Percentiles rank a stretch among this genome's conserved stretches.
phyloP scores from a whole-genome alignment of 345 rosid species.

The Eucalyptus melliodora region DNA sequence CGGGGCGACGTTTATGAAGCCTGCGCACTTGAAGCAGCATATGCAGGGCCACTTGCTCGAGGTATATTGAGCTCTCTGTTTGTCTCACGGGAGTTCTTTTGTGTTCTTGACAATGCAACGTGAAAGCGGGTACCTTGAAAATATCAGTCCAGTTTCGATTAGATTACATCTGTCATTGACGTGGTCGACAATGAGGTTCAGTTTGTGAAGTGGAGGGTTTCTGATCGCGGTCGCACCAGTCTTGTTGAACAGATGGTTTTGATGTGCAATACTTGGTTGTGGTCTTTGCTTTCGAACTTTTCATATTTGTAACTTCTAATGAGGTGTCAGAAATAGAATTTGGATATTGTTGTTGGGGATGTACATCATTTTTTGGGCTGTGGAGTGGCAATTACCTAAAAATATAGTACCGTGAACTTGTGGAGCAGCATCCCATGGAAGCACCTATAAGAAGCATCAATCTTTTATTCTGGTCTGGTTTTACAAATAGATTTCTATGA shows the following conservation, averaged over 20 bases:
- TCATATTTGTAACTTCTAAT: background rate
- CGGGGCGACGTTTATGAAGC: constrained; percentile 61
- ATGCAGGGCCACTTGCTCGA: constrained; percentile 68
- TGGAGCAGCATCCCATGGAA: background rate
- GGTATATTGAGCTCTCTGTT: constrained; percentile 29
- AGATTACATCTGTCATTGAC: background rate
- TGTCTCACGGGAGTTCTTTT: accelerated
- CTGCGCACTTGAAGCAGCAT: constrained; percentile 76
- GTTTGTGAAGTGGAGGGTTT: background rate
- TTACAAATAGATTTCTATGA: background rate
- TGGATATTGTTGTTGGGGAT: accelerated
- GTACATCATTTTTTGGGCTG: background rate
- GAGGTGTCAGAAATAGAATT: background rate
- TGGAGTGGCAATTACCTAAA: no score
- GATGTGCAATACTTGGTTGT: background rate
- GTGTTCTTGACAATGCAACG: background rate
- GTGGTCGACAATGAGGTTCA: background rate
- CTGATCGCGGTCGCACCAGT: background rate
- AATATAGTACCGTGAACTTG: no score
- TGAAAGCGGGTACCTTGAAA: background rate
- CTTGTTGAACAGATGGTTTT: background rate
- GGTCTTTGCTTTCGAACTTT: background rate
- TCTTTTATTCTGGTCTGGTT: background rate
- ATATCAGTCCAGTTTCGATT: background rate
- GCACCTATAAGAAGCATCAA: background rate